phyloP scores from a whole-genome alignment of 164 flowering plant genomes.

The Dillenia turbinata region DNA sequence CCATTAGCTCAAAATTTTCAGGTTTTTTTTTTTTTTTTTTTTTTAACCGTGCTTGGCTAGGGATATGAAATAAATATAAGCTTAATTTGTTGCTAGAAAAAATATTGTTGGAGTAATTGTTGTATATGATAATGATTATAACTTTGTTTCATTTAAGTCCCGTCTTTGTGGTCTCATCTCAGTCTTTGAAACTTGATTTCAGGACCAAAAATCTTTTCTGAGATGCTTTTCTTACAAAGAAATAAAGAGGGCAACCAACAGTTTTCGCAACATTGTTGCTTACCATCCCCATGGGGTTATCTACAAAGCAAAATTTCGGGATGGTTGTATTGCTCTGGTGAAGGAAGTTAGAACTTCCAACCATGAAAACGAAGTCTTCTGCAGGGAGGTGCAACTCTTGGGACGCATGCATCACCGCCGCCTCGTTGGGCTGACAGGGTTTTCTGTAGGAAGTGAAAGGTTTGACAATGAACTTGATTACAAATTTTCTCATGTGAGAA shows the following conservation, averaged over 20 bases:
- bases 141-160: too few species aligned
- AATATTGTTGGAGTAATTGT: too few species aligned
- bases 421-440: constrained; percentile 59
- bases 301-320: constrained; percentile 61
- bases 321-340: constrained; percentile 53
- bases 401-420: constrained; percentile 78
- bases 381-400: constrained; percentile 53
- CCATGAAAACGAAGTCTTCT: constrained; percentile 43
- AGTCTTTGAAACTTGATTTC: neutral
- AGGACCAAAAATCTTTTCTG: constrained; percentile 44
- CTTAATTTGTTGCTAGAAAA: too few species aligned
- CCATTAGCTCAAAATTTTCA: too few species aligned
- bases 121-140: too few species aligned
- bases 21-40: too few species aligned
- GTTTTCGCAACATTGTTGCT: constrained; percentile 47
- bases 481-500: too few species aligned
- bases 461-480: constrained; percentile 9
- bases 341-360: constrained; percentile 43
- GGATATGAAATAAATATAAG: too few species aligned
- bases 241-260: constrained; percentile 68
- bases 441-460: constrained; percentile 61
- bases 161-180: neutral
- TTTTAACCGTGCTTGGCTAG: too few species aligned
- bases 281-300: constrained; percentile 42
- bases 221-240: constrained; percentile 60